Conservation (phyloP, 2,329 filamentous ascomycete species). For the Pyrenochaeta sp. region DNA sequence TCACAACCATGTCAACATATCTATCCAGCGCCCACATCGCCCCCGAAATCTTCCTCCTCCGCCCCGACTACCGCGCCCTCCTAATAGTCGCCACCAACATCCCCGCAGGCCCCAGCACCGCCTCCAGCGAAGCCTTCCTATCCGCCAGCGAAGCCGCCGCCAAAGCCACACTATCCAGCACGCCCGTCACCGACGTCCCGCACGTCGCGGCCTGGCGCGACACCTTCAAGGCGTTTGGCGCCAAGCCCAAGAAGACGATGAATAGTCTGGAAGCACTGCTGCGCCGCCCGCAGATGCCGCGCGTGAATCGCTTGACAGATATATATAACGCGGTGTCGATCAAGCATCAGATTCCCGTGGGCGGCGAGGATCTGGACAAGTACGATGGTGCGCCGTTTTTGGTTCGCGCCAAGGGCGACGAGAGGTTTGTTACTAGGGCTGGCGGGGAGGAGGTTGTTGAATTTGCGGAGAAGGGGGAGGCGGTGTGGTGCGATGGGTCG, state of each 20-base stretch:
- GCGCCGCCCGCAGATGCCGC: slow-evolving; percentile 44
- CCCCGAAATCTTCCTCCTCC: slow-evolving; percentile 42
- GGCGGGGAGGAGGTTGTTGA: slow-evolving; percentile 34
- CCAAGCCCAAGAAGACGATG: slow-evolving; percentile 48
- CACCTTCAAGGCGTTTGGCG: slow-evolving; percentile 50
- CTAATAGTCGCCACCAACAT: slow-evolving; percentile 45
- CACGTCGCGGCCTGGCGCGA: slow-evolving; percentile 50
- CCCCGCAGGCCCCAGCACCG: slow-evolving; percentile 41
- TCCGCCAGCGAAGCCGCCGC: slow-evolving; percentile 34
- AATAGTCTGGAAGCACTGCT: slow-evolving; percentile 50
- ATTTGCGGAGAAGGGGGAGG: slow-evolving; percentile 41
- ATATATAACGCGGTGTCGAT: slow-evolving; percentile 52
- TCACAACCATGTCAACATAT: no score
- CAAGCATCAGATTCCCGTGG: slow-evolving; percentile 50
- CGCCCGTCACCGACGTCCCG: slow-evolving; percentile 39
- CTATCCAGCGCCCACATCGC: slow-evolving; percentile 14
- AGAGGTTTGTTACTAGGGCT: slow-evolving; percentile 43
- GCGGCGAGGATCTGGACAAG: slow-evolving; percentile 51
- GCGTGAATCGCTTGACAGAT: slow-evolving; percentile 50
- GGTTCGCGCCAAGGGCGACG: slow-evolving; percentile 42
- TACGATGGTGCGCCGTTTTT: slow-evolving; percentile 44
- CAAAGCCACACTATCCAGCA: slow-evolving; percentile 13
- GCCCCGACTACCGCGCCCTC: slow-evolving; percentile 49
- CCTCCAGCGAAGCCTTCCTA: slow-evolving; percentile 38
- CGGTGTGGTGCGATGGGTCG: slow-evolving; percentile 49